Base-by-base conservation (phyloP, 257 asterid species). In the Jasminum sambac region DNA sequence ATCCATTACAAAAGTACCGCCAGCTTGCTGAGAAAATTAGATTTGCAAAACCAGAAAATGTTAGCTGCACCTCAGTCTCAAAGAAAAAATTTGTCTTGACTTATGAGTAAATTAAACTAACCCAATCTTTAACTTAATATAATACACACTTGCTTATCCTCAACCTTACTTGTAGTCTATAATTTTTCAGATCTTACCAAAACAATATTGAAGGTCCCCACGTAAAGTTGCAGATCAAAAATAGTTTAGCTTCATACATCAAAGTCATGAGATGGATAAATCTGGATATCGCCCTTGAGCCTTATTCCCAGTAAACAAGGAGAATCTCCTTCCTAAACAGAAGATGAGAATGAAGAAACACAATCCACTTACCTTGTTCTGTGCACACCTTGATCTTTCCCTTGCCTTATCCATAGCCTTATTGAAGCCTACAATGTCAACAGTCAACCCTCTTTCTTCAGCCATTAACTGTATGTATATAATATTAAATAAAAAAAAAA, bases 301-400 rank as follows among this genome's bases (percentile, higher is more conserved):
- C 24, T n/a, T 7, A 8, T 52, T 52, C 34, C 62, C 62, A 23
- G 23, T 23, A 55, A 8, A 55, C 36, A 17, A 19, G 62, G 62
- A 23, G 62, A 6, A 12, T 21, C n/a, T 2, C 62, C 12, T 23
- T 23, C 34, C n/a, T 55, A 55, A 55, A 55, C 21, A 55, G n/a
- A 55, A 55, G 36, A 55, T 63, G 50, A 50, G 58, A 39, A 61
- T 34, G 64, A 48, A 61, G 46, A 80, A 68, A 12, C 65, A 70
- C 19, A 48, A 69, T 69, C 70, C 48, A 63, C 63, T 64, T 76
- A 91, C 98, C 98, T 91, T 95, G 78, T 79, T 88, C 81, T 91
- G 99, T 34, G 95, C 98, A 80, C 60, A 89, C 86, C 99, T 87
- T 71, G 98, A 95, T 77, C 97, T 82, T 86, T 95, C 94, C 77